Conservation (phyloP, 169 alveolate species). For the Plasmodium malariae region DNA sequence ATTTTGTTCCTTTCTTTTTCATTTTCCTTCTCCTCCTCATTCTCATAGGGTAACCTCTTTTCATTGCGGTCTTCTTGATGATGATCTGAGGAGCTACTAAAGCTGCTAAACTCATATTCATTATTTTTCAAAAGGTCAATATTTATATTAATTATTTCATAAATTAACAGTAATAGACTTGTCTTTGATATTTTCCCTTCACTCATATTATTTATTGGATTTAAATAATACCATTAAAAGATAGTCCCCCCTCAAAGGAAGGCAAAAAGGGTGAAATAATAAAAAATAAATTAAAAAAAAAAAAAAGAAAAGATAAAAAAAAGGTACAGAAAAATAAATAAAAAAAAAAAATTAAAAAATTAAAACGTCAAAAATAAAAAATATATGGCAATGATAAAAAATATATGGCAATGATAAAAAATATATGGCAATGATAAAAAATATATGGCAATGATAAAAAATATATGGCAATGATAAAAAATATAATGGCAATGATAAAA, state of each 20-base stretch:
- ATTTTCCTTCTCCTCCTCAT: neutral
- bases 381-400: neutral
- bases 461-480: too few relatives aligned
- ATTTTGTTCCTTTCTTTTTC: neutral
- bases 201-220: conserved; percentile 8
- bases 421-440: too few relatives aligned
- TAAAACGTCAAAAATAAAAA: neutral
- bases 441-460: too few relatives aligned
- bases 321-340: too few relatives aligned
- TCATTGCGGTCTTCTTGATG: neutral
- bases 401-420: too few relatives aligned
- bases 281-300: neutral
- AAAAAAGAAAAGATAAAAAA: neutral
- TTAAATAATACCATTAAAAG: neutral
- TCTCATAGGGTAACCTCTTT: conserved; percentile 9
- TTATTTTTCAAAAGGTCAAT: conserved; percentile 17
- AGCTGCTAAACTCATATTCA: conserved; percentile 18
- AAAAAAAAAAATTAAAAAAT: too few relatives aligned
- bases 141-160: conserved; percentile 57
- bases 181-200: conserved; percentile 50
- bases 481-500: too few relatives aligned
- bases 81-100: neutral
- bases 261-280: neutral
- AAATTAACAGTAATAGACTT: conserved; percentile 32
- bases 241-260: neutral